Base-by-base conservation (phyloP, 108 stramenopile genomes). In the Nitzschia inconspicua region DNA sequence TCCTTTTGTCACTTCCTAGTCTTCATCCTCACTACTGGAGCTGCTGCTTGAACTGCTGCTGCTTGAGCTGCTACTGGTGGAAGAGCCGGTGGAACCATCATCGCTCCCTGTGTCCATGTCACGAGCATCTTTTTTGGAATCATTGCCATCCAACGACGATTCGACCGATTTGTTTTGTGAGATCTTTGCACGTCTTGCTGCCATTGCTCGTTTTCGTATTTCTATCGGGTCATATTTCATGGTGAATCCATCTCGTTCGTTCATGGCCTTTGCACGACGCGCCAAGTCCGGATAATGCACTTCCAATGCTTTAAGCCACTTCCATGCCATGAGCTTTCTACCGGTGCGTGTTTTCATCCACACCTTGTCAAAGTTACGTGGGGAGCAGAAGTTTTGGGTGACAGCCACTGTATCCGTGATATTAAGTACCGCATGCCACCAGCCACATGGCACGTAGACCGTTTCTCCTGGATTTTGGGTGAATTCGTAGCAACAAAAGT, bases 381-480 rank as follows among this genome's bases (percentile, higher is more conserved):
- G 79, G 26, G 87, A 88, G 73, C 93, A 96, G 68, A 93, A 98
- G 67, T 99, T 99, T 81, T 98, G 96, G 3, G 96, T 98, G 13
- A 97, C 79, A 3, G 94, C 98, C 14, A 99, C 83, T 1, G 96
- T 97, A 62, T 96, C 83, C 10, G 92, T 95, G 16, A 99, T 55
- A 51, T 99, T 99, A 46, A 98, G 49, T 5, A 99, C 98, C 0
- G 95, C 97, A 58, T 99, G 98, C 96, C 96, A 97, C 97, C 97
- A 99, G 3, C 97, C 97, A 23, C 88, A 73, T 5, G 98, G 98
- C 9, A 99, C 81, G 60, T 81, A 99, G 20, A 98, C 80, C 0
- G 97, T 98, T 65, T 99, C 98, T 10, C 97, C 97, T 7, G 95
- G 79, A 58, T 94, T 69, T 66, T 99, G 98, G 0, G 97, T 96